Base-by-base conservation (phyloP, 1,284 basidiomycete genomes). In the Ceratobasidium theobromae region DNA sequence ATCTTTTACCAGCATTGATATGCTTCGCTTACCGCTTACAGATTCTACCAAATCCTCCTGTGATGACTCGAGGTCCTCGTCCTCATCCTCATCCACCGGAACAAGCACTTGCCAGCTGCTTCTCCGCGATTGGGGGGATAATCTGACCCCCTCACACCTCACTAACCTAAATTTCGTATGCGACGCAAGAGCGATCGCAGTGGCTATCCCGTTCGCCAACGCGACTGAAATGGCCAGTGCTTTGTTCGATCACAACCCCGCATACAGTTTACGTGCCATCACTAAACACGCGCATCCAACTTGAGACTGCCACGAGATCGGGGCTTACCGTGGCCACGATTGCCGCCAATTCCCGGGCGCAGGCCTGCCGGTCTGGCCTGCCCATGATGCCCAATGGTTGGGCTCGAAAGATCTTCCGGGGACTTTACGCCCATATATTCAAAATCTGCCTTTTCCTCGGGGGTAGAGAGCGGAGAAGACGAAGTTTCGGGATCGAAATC, bases 181-280 rank as follows among this genome's bases (percentile, higher is more conserved):
- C 18, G 9, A 6, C 43, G 60, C 25, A 9, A 33, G 23, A 25
- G 28, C 33, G 32, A 64, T 52, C 32, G 48, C 49, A 9, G 48
- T 32, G 14, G 60, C 60, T 14, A 64, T 52, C 16, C 60, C 32
- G 27, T 43, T 51, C 27, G 60, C 49, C 35, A 48, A 51, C 11
- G 40, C 33, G 16, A 64, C 35, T 64, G 60, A 48, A 18, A 64
- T 41, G 23, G 41, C 38, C 11, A 48, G 46, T 27, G 48, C 60
- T 64, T 64, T 64, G 35, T 32, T 9, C 38, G 35, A 8, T 8
- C 35, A 38, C 16, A 38, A 8, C 8, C 9, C 35, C 35, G 35
- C 16, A 38, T 8, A 38, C 8, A 8, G 35, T 8, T 38, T 8
- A 38, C 8, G 35, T 38, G 8, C 16, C 35, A 16, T 16, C 9